Conservation (phyloP, 495 filamentous ascomycete genomes). For the Aspergillus affinis region DNA sequence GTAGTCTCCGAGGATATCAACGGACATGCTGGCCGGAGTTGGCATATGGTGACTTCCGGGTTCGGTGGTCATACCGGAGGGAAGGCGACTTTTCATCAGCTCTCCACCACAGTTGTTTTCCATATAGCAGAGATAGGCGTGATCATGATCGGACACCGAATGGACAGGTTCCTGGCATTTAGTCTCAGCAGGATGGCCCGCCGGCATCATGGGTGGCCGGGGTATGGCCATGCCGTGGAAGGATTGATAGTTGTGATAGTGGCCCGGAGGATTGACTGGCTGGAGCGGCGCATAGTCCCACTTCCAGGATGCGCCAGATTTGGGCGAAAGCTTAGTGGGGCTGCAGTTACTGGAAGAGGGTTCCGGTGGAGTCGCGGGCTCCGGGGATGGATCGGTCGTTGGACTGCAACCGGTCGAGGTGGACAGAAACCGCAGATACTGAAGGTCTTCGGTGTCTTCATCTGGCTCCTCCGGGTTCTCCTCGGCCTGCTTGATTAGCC, state of each 20-base stretch:
- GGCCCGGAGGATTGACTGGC: slow-evolving; percentile 17
- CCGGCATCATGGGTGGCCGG: slow-evolving; percentile 18
- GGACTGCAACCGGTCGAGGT: slow-evolving; percentile 43
- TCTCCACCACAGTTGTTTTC: slow-evolving; percentile 12
- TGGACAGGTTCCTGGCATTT: slow-evolving; percentile 17
- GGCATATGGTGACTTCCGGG: slow-evolving; percentile 17
- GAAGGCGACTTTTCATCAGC: slow-evolving; percentile 15
- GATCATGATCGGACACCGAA: slow-evolving; percentile 13
- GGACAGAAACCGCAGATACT: slow-evolving; percentile 39
- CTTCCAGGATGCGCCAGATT: slow-evolving; percentile 27
- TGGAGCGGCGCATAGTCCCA: slow-evolving; percentile 37
- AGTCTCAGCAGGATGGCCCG: slow-evolving; percentile 23
- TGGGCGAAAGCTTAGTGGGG: slow-evolving; percentile 23
- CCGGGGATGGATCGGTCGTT: slow-evolving; percentile 43
- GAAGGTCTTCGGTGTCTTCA: slow-evolving; percentile 41
- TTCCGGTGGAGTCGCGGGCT: slow-evolving; percentile 40
- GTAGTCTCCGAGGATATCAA: slow-evolving; percentile 31
- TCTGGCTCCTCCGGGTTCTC: slow-evolving; percentile 39
- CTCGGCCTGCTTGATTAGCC: slow-evolving; percentile 51
- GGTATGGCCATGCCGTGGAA: slow-evolving; percentile 28
- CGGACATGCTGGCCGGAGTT: slow-evolving; percentile 19
- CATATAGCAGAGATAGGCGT: slow-evolving; percentile 21
- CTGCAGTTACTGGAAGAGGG: slow-evolving; percentile 30
- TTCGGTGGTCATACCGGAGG: slow-evolving; percentile 17
- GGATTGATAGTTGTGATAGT: slow-evolving; percentile 26